Evolutionary conservation across 2,329 filamentous ascomycete species (phyloP), one percentile per base, ranked within the genome.

Genomic region (Cyphellophora europaea): DNA sequence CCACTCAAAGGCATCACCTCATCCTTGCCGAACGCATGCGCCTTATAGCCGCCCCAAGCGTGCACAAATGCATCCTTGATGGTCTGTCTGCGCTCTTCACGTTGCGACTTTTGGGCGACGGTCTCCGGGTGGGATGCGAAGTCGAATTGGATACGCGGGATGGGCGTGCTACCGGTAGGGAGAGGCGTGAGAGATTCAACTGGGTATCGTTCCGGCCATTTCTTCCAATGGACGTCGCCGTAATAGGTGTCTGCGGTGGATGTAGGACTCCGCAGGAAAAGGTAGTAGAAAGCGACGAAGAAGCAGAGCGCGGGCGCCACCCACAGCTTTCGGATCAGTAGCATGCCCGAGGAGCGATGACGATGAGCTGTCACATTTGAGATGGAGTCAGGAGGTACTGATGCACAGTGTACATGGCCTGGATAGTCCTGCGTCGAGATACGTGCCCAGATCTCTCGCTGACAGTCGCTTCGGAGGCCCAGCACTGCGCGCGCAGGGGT

Each of bases 1-100:
- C 65, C 74, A 8, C 66, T 65, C 4, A 81, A 48, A 2, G 78
- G 77, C 15, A 62, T 61, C 36, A 81, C 58, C 44, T 79, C 78
- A 49, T 82, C 77, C 31, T 71, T 65, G 48, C 70, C 65, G 75
- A 76, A 82, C 0, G 77, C 78, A 42, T 70, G 56, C 35, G 65
- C 61, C 49, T 67, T 75, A 54, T 82, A 82, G 12, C 68, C 71
- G 4, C 53, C 50, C 74, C 75, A 81, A 41, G 68, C 67, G 45
- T 71, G 70, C 31, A 58, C 41, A 44, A 74, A 74, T 43, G 62
- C 67, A 31, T 59, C 58, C 44, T 59, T 63, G 35, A 76, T 65
- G n/a, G 64, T 62, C 11, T 55, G 55, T 27, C 57, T 56, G 19
- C 66, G 58, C 38, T 29, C 27, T 6, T 30, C 32, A 10, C 43